Base-by-base conservation (phyloP, 768 basidiomycete genomes). In the Rhodotorula taiwanensis region DNA sequence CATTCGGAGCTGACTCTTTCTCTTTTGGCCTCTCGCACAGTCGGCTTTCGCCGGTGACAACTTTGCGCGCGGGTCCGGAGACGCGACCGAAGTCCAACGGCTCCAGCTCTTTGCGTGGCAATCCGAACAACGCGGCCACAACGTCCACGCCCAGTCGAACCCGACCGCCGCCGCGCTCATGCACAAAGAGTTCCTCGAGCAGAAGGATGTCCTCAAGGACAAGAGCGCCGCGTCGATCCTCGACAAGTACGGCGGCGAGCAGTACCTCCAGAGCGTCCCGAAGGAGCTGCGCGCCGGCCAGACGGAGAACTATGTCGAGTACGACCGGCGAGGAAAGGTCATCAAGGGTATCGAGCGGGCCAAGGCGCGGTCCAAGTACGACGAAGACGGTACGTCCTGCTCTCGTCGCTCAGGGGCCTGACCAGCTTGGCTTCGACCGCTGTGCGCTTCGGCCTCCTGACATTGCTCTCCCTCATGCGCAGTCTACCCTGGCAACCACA, bases 81-180 rank as follows among this genome's bases (percentile, higher is more conserved):
- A 95, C 76, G 88, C 92, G n/a, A 81, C 85, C 25, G 88, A 91
- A 59, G 86, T 97, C 18, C 90, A 95, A 75, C 79, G 86, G 67
- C 83, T 99, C 20, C 94, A 98, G 74, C 80, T 97, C 23, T 99
- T 98, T 75, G 95, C 95, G 2, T 97, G 93, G 94, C 88, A 97
- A 74, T 90, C 93, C 30, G 86, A 87, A 36, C 84, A 88, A 48
- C 83, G 87, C 10, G 95, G 95, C 1, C 93, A 93, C 72, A 91
- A 97, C 74, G 86, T 99, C 21, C 91, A 99, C 76, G 79, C 95
- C 67, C 89, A 93, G 71, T 89, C 95, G 45, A 95, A 94, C 71
- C 95, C 95, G 6, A 99, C 95, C 0, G 89, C 93, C 72, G 93
- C 93, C 50, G 85, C 94, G 77, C 81, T 94, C 21, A 79, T 95